Conservation (phyloP, 345 rosid species). For the Linum lewisii region DNA sequence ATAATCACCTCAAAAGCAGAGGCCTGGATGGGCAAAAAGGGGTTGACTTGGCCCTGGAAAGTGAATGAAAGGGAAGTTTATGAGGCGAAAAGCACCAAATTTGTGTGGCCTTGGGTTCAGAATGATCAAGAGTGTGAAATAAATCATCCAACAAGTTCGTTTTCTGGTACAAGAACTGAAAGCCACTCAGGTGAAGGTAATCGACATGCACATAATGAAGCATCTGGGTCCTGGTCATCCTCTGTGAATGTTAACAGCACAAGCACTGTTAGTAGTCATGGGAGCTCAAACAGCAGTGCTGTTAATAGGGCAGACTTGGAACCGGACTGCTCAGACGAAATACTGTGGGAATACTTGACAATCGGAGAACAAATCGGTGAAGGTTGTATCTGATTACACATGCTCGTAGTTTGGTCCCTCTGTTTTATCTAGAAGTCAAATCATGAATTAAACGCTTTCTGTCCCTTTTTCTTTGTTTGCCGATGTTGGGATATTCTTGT, state of each 20-base stretch:
- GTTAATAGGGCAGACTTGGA: slow-evolving; percentile 70
- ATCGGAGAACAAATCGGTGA: slow-evolving; percentile 88
- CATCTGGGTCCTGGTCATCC: slow-evolving; percentile 66
- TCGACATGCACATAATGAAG: slow-evolving; percentile 48
- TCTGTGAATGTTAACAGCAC: slow-evolving; percentile 65
- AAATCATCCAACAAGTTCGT: slow-evolving; percentile 28
- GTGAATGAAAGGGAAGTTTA: slow-evolving; percentile 64
- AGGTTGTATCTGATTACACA: slow-evolving; percentile 34
- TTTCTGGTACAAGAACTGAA: slow-evolving; percentile 39
- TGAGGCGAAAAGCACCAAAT: slow-evolving; percentile 41
- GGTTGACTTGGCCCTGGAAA: slow-evolving; percentile 94
- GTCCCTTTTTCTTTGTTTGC: slow-evolving; percentile 7
- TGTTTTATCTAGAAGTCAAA: background rate
- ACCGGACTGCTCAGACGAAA: slow-evolving; percentile 72
- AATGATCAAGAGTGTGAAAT: slow-evolving; percentile 49
- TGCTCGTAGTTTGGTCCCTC: background rate
- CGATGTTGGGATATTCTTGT: slow-evolving; percentile 12
- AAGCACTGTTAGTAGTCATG: slow-evolving; percentile 88
- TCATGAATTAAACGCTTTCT: slow-evolving; percentile 2
- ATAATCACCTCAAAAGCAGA: slow-evolving; percentile 66
- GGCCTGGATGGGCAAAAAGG: slow-evolving; percentile 80
- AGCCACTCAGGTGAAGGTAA: slow-evolving; percentile 35
- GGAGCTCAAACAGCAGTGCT: slow-evolving; percentile 74
- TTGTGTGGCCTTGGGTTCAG: slow-evolving; percentile 47
- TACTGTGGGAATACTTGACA: slow-evolving; percentile 84